These are phyloP conservation scores for Pseudopithomyces chartarum DNA, from an alignment of 2,329 filamentous ascomycete genomes.

Conservation along the genomic window DNA sequence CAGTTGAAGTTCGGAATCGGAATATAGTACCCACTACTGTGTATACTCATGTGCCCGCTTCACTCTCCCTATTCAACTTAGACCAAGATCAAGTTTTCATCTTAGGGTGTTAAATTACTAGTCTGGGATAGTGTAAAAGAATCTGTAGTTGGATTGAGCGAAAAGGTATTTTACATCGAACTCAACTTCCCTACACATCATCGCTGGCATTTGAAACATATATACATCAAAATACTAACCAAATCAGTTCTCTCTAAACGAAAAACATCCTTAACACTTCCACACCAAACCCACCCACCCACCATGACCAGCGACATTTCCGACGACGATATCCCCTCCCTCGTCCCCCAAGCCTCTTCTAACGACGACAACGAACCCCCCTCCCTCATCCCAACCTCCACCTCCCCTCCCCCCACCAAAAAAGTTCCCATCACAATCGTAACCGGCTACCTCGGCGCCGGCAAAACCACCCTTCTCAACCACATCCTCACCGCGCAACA, in stretches of 20 bases:
- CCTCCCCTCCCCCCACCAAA: slow-evolving; percentile 57
- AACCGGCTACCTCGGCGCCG: slow-evolving; percentile 90
- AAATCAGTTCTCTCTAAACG: not conserved
- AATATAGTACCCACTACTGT: not conserved
- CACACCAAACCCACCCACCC: not conserved
- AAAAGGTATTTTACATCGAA: no score
- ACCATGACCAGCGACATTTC: slow-evolving; percentile 28
- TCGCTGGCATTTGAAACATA: no score
- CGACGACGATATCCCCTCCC: slow-evolving; percentile 50
- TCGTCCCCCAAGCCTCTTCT: slow-evolving; percentile 56
- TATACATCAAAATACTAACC: no score
- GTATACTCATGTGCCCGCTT: no score
- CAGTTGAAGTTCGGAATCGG: not conserved
- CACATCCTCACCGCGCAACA: slow-evolving; percentile 95
- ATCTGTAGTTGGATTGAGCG: no score
- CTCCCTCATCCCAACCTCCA: slow-evolving; percentile 36
- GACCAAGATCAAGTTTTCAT: no score
- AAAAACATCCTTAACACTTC: not conserved
- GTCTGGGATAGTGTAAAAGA: no score
- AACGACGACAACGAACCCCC: slow-evolving; percentile 26
- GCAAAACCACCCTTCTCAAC: slow-evolving; percentile 93
- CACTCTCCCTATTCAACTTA: no score
- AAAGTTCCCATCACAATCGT: slow-evolving; percentile 87
- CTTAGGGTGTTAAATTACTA: no score
- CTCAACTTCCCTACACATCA: no score